Percentiles rank a stretch among this genome's conserved stretches.
Conservation (phyloP, 2,329 filamentous ascomycete species). For the Trichoderma harzianum region DNA sequence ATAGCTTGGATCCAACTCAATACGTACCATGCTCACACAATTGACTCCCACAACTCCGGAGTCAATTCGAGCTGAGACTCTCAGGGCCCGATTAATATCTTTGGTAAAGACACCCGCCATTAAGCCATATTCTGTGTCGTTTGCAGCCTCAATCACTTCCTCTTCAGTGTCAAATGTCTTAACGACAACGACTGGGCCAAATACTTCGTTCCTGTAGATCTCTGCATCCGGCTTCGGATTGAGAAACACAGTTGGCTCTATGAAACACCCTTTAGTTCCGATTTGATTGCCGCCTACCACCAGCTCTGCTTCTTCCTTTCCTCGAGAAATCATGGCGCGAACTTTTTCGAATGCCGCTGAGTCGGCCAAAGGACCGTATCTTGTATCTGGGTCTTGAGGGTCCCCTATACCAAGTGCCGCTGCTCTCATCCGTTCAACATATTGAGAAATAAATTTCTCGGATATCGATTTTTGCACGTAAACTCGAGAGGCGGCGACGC, state of each 20-base stretch:
- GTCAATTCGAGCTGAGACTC: conserved; percentile 51
- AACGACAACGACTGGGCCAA: conserved; percentile 61
- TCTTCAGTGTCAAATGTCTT: conserved; percentile 38
- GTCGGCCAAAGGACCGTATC: conserved; percentile 49
- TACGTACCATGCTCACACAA: conserved; percentile 30
- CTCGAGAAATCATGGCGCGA: conserved; percentile 39
- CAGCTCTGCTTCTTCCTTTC: conserved; percentile 39
- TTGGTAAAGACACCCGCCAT: conserved; percentile 56
- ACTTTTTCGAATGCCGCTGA: conserved; percentile 48
- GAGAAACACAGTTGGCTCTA: conserved; percentile 30
- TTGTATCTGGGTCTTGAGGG: conserved; percentile 31
- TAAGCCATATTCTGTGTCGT: conserved; percentile 52
- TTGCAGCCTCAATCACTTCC: conserved; percentile 32
- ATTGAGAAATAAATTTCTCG: not conserved
- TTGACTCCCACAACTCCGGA: conserved; percentile 60
- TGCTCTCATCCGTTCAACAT: not conserved
- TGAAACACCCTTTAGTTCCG: conserved; percentile 24
- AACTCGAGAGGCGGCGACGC: conserved; percentile 56
- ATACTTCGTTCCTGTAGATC: conserved; percentile 60
- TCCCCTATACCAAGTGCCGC: conserved; percentile 39
- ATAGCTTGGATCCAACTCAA: not conserved
- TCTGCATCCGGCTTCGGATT: conserved; percentile 30
- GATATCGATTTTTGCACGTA: conserved; percentile 46
- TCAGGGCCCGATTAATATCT: conserved; percentile 45
- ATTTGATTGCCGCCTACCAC: conserved; percentile 17